Evolutionary conservation across 2,329 filamentous ascomycete genomes (phyloP), one percentile per base, ranked within the genome.

Genomic region (Fusarium udum): DNA sequence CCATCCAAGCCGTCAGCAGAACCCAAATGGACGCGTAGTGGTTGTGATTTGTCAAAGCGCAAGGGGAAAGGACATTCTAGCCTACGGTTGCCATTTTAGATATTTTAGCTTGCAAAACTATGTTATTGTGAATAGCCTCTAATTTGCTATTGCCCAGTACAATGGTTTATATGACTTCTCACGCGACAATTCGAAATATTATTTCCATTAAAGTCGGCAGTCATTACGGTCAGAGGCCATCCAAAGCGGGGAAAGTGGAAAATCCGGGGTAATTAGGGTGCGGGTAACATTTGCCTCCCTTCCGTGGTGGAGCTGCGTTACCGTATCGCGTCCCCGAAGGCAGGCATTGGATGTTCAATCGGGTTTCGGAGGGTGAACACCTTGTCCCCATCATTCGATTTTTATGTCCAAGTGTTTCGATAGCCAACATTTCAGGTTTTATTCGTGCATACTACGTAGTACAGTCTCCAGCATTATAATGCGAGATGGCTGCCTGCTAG

Each of bases 211-310:
- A 73, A 52, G 57, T 66, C 75, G 70, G 74, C 64, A 78, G 67
- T 73, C 75, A 57, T 40, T 69, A 45, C 46, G 20, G 48, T 43
- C 65, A 46, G 36, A 58, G 46, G 40, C 61, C 52, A 68, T 60
- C 48, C 48, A 66, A 71, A 72, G 72, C 72, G 69, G 66, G 76
- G 69, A 59, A 69, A 42, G 22, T 31, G 28, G 74, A 78, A 78
- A 78, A 78, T 78, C 77, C 72, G 77, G 77, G 77, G 77, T 77
- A 78, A 69, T 69, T 71, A 77, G 61, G 65, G 71, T 65, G 63
- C 71, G 71, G 71, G 67, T 61, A 72, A 69, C 64, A 43, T 62
- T 64, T 72, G 62, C 72, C 61, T 67, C 37, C 69, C 74, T 73
- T 65, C 52, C 51, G 61, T 63, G 34, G 76, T 77, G 76, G 76